phyloP scores from a whole-genome alignment of 768 basidiomycete genomes.

The Auriculariales sp. region DNA sequence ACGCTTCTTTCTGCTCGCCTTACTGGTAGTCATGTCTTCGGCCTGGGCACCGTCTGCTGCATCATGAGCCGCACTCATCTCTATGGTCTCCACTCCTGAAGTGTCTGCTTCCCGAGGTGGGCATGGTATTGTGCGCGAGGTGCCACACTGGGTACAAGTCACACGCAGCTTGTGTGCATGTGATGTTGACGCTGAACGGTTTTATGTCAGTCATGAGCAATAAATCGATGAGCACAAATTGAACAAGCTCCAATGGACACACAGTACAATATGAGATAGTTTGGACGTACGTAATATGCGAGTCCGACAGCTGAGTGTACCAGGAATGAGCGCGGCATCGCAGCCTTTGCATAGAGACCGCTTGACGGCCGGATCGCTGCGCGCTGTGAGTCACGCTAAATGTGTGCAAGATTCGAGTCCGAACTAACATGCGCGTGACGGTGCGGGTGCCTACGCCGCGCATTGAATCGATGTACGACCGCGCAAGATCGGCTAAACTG shows the following conservation, averaged over 20 bases:
- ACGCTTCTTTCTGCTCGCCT: too few species aligned
- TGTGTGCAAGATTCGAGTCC: too few species aligned
- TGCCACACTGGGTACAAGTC: constrained; percentile 44
- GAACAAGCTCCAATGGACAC: too few species aligned
- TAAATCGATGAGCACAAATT: too few species aligned
- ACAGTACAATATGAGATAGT: not conserved
- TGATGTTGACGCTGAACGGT: constrained; percentile 21
- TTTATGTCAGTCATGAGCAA: too few species aligned
- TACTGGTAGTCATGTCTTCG: not conserved
- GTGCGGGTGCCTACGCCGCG: constrained; percentile 59
- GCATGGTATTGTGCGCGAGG: constrained; percentile 44
- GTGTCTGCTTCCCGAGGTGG: not conserved
- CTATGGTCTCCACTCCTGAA: too few species aligned
- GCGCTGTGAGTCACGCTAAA: not conserved
- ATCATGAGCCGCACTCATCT: constrained; percentile 3
- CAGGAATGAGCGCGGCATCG: constrained; percentile 48
- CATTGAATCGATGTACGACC: constrained; percentile 52
- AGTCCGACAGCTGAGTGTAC: constrained; percentile 44
- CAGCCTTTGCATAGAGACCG: constrained; percentile 65
- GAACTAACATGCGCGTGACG: constrained; percentile 62
- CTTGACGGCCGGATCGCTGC: constrained; percentile 73
- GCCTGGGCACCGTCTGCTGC: constrained; percentile 1
- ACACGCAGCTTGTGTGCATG: constrained; percentile 45
- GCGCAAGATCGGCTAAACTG: constrained; percentile 34
- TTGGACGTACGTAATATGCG: constrained; percentile 47